Base-by-base conservation (phyloP, 768 basidiomycete genomes). In the Clitopilus passeckerianus region DNA sequence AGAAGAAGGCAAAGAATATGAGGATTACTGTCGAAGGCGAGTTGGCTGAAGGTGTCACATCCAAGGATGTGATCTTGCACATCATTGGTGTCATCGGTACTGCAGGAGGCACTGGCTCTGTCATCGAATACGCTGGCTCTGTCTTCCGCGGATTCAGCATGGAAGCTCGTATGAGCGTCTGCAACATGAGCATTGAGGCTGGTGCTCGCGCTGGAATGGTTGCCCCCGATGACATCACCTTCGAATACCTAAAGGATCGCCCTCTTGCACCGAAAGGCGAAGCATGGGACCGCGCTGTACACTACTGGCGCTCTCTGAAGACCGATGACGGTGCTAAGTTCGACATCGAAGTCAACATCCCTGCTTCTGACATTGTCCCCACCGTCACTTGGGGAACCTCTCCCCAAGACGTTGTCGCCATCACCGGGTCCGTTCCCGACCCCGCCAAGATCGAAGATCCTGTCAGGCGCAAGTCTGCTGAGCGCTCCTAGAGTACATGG, bases 151-250 rank as follows among this genome's bases (percentile, higher is more conserved):
- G 78, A 18, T 86, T 93, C 68, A 88, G 87, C 67, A 93, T 95
- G 90, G 93, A 95, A 71, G 91, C 90, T 37, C 86, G 93, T 54
- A 93, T 90, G 90, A 90, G 87, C 66, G 86, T 87, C 62, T 94
- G 93, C 76, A 95, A 95, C 75, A 95, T 95, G 93, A 94, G 92
- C 60, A 95, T 95, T 68, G 93, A 95, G 72, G 93, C 87, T 58
- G 93, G 93, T 66, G 93, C 93, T 65, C 85, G 93, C 66, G 93
- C 93, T 10, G 93, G 93, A 56, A 93, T 95, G 92, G 82, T 95
- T 59, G 93, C 91, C 16, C 93, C 93, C 1, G 93, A 95, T 69
- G 88, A 94, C 24, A 77, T 87, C 60, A 95, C 93, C 10, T 93
- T 95, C 68, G 79, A 82, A 30, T 95, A 95, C 72, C 86, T 95